Conservation (phyloP, 768 basidiomycete genomes). For the Pulveroboletus sp. region DNA sequence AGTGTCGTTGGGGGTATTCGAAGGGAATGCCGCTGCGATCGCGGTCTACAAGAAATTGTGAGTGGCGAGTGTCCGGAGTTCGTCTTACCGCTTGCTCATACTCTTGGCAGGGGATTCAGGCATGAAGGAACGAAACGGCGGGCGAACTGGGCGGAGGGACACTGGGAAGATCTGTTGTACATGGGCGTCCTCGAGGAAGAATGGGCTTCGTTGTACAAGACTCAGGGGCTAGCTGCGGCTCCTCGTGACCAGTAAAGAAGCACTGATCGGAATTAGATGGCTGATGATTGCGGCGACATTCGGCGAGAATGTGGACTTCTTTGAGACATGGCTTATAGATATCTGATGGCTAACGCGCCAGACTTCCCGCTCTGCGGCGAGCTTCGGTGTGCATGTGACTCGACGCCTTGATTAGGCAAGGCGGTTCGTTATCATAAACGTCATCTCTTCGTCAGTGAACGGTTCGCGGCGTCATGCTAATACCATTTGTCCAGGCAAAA, state of each 20-base stretch:
- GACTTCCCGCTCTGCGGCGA: too few relatives aligned
- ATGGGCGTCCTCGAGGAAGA: conserved; percentile 36
- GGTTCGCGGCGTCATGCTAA: too few relatives aligned
- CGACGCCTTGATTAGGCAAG: background rate
- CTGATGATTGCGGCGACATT: too few relatives aligned
- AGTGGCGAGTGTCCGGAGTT: conserved; percentile 4
- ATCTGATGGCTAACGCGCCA: too few relatives aligned
- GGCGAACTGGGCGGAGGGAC: conserved; percentile 30
- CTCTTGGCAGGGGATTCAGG: conserved; percentile 28
- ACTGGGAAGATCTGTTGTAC: conserved; percentile 32
- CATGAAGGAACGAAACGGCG: conserved; percentile 33
- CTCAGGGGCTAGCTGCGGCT: background rate
- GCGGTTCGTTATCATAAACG: background rate
- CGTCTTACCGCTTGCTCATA: background rate
- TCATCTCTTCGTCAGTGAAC: background rate
- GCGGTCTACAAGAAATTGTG: conserved; percentile 31
- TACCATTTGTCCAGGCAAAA: background rate
- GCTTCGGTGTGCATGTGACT: too few relatives aligned
- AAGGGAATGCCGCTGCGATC: conserved; percentile 17
- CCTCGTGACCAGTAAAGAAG: too few relatives aligned
- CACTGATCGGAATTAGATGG: too few relatives aligned
- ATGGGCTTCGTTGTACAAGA: conserved; percentile 16
- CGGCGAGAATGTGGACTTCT: too few relatives aligned
- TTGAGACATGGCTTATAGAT: too few relatives aligned
- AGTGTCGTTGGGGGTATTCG: conserved; percentile 24